Evolutionary conservation across 495 filamentous ascomycete species (phyloP), one percentile per base, ranked within the genome.

Genomic region (Lindgomyces ingoldianus): DNA sequence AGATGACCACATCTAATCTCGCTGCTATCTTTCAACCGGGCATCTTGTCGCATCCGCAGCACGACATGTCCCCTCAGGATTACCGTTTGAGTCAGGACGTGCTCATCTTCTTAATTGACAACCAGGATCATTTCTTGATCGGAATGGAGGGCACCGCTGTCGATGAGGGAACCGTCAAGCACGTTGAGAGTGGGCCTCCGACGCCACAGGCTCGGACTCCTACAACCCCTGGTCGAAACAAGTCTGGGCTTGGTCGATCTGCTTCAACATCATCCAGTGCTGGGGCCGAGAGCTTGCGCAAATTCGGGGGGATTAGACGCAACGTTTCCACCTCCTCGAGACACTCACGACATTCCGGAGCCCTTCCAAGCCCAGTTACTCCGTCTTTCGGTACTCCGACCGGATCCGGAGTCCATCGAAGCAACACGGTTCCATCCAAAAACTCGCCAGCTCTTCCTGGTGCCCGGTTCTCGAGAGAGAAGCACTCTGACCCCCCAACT

Each of bases 11-110:
- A 30, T 86, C 85, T 65, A 99, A 99, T 72, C 77, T 99, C 12
- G 89, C 94, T n/a, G 93, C 94, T 39, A 97, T 99, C 68, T 99
- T 99, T 76, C 95, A 98, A 73, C 94, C 94, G 2, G 94, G 94
- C 47, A 87, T 99, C 76, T 83, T 99, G 21, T 95, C 92, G 11
- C 94, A 98, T 75, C 94, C 94, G 2, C 80, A 83, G 30, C 94
- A 99, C 74, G 92, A 96, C 67, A 96, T 99, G 92, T 84, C 89
- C 8, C 94, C 94, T 6, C 82, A 87, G 19, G 93, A 96, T 67
- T 99, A 99, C 72, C 88, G 91, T 36, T 78, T 98, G 22, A 98
- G 94, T 67, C 94, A 99, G 77, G 91, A 95, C 71, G 94, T 99
- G 41, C 84, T 99, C 71, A 96, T 98, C 25, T 99, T 98, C 74